Evolutionary conservation across 140 eudicot species (phyloP).

Genomic region (Stevia rebaudiana): DNA sequence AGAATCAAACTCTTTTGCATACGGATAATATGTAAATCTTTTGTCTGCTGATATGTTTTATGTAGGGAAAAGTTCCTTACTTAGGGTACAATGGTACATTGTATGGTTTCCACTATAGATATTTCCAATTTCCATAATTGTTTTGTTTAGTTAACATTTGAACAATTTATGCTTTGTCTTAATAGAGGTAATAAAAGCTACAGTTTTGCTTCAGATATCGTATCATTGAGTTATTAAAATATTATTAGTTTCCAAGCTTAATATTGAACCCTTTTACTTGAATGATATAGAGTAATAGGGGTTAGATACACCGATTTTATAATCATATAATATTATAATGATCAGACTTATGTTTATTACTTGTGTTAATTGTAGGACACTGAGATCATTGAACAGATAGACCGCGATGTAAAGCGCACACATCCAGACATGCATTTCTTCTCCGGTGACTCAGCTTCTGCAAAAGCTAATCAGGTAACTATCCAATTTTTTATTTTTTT

Average conservation of each 20-base stretch:
- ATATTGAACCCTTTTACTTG: too few species aligned
- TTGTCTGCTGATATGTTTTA: not conserved
- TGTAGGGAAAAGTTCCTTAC: not conserved
- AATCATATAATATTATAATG: not conserved
- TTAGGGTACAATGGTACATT: not conserved
- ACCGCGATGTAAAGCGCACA: slow-evolving; percentile 92
- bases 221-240: too few species aligned
- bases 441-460: slow-evolving; percentile 73
- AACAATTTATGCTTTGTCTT: not conserved
- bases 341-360: not conserved
- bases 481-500: too few species aligned
- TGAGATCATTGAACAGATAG: slow-evolving; percentile 91
- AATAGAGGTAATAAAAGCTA: not conserved
- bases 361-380: slow-evolving; percentile 53
- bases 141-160: not conserved
- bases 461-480: slow-evolving; percentile 79
- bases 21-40: not conserved
- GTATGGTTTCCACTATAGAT: slow-evolving; percentile 1
- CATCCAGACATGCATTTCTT: slow-evolving; percentile 96
- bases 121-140: not conserved
- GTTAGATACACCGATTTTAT: too few species aligned
- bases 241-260: too few species aligned
- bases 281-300: too few species aligned
- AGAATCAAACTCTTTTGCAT: not conserved
- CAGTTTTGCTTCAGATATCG: not conserved